These are phyloP conservation scores for Lachnellula occidentalis DNA, from an alignment of 2,329 filamentous ascomycete species.

Conservation along the genomic window DNA sequence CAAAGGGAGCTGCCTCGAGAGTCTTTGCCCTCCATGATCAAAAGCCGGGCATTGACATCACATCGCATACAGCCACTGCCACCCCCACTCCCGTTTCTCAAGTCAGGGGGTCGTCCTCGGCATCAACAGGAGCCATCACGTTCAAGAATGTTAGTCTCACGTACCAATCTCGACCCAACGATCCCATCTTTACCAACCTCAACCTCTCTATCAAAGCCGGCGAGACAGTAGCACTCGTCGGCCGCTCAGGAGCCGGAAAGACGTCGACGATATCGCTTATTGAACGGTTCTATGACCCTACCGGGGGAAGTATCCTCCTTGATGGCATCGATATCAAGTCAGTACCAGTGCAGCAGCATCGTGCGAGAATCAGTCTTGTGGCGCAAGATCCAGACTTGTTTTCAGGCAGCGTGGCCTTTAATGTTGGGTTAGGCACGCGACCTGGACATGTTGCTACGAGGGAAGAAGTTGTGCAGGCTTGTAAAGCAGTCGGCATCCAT, in stretches of 20 bases:
- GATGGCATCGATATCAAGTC: slow-evolving; percentile 39
- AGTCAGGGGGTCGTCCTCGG: slow-evolving; percentile 13
- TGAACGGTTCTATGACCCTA: slow-evolving; percentile 46
- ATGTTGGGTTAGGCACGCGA: slow-evolving; percentile 48
- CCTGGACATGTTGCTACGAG: slow-evolving; percentile 50
- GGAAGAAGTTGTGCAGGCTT: slow-evolving; percentile 60
- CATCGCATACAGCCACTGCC: neutral
- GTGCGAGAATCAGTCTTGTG: slow-evolving; percentile 49
- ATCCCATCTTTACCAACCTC: slow-evolving; percentile 52
- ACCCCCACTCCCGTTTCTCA: neutral
- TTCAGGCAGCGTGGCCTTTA: slow-evolving; percentile 50
- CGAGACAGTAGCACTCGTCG: slow-evolving; percentile 59
- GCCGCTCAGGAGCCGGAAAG: slow-evolving; percentile 62
- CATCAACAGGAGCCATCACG: slow-evolving; percentile 36
- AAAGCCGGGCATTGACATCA: slow-evolving; percentile 31
- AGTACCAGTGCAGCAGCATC: slow-evolving; percentile 40
- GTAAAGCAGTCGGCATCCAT: slow-evolving; percentile 63
- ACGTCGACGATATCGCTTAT: slow-evolving; percentile 57
- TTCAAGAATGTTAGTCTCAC: slow-evolving; percentile 58
- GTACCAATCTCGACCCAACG: slow-evolving; percentile 57
- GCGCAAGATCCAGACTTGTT: slow-evolving; percentile 54
- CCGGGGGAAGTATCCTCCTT: slow-evolving; percentile 27
- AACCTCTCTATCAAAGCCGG: slow-evolving; percentile 52
- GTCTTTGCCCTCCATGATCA: slow-evolving; percentile 47
- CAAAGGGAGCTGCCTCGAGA: slow-evolving; percentile 53